phyloP scores from a whole-genome alignment of 2,329 filamentous ascomycete genomes.

The Beauveria bassiana region DNA sequence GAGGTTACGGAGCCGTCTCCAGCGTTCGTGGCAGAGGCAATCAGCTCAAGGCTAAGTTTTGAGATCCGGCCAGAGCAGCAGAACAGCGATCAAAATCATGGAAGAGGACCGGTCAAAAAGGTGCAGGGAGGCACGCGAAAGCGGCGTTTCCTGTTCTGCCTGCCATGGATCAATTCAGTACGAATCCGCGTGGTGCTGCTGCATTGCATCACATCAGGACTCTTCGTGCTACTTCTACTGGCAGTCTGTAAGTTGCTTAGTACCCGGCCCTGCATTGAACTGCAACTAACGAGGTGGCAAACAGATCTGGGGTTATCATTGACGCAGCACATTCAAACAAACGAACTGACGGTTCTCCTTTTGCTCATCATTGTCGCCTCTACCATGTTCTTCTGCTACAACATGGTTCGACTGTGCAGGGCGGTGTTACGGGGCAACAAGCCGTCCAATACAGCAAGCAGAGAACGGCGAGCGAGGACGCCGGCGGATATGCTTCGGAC shows the following conservation, averaged over 20 bases:
- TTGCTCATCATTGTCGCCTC: constrained; percentile 68
- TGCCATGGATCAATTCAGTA: constrained; percentile 47
- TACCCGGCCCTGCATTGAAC: not conserved
- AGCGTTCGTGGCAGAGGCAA: not conserved
- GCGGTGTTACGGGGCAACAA: constrained; percentile 45
- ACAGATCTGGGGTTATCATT: constrained; percentile 67
- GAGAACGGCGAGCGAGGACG: not conserved
- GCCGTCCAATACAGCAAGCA: constrained; percentile 13
- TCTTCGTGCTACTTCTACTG: constrained; percentile 51
- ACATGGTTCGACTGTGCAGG: constrained; percentile 66
- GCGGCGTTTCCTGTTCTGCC: constrained; percentile 44
- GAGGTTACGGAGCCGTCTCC: not conserved
- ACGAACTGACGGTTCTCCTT: constrained; percentile 72
- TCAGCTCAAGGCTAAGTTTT: not conserved
- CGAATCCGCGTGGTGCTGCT: constrained; percentile 48
- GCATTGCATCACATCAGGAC: constrained; percentile 56
- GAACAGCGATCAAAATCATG: not conserved
- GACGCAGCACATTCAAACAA: constrained; percentile 53
- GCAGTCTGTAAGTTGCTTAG: constrained; percentile 52
- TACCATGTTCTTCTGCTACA: constrained; percentile 74
- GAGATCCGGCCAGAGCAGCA: not conserved
- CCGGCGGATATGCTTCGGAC: constrained; percentile 22
- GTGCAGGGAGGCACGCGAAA: not conserved
- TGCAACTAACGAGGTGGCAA: not conserved
- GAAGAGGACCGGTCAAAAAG: not conserved